phyloP scores from a whole-genome alignment of 176 grass and related monocot genomes.

The Pontederia crassipes region DNA sequence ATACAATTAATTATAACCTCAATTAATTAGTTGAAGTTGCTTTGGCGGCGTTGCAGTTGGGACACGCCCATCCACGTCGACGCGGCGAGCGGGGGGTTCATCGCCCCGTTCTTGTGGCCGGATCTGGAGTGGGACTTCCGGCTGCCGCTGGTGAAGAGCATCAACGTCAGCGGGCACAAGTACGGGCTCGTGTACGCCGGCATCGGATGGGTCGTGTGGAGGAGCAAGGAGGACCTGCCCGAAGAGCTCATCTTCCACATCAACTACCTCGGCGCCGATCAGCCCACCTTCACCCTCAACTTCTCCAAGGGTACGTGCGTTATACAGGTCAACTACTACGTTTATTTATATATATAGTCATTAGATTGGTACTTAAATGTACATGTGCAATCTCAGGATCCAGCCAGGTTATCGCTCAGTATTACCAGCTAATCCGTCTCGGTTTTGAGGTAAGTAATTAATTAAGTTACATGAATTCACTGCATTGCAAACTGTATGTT shows the following conservation, averaged over 20 bases:
- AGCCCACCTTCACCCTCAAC: conserved; percentile 92
- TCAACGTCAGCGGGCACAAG: conserved; percentile 86
- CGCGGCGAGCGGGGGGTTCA: conserved; percentile 87
- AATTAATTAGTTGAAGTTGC: no score
- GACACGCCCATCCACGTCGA: conserved; percentile 88
- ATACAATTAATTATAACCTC: not conserved
- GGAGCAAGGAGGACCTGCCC: conserved; percentile 69
- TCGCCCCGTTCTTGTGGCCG: conserved; percentile 83
- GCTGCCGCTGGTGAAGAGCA: conserved; percentile 87
- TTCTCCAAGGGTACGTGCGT: conserved; percentile 64
- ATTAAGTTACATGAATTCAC: not conserved
- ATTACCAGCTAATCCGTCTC: conserved; percentile 83
- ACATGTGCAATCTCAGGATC: conserved; percentile 36
- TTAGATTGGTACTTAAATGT: not conserved
- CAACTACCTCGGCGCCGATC: conserved; percentile 93
- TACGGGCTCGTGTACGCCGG: conserved; percentile 85
- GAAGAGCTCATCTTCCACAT: conserved; percentile 99
- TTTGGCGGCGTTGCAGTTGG: conserved; percentile 35
- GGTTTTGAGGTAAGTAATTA: conserved; percentile 55
- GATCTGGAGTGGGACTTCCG: conserved; percentile 89
- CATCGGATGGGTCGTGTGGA: conserved; percentile 82
- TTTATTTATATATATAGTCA: no score
- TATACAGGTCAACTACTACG: no score
- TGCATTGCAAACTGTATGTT: not conserved
- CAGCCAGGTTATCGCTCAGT: conserved; percentile 86